A percentile compares a stretch with the other conserved stretches of the same genome.
Conservation (phyloP, 2,329 filamentous ascomycete genomes). For the Nannizzia gypsea region DNA sequence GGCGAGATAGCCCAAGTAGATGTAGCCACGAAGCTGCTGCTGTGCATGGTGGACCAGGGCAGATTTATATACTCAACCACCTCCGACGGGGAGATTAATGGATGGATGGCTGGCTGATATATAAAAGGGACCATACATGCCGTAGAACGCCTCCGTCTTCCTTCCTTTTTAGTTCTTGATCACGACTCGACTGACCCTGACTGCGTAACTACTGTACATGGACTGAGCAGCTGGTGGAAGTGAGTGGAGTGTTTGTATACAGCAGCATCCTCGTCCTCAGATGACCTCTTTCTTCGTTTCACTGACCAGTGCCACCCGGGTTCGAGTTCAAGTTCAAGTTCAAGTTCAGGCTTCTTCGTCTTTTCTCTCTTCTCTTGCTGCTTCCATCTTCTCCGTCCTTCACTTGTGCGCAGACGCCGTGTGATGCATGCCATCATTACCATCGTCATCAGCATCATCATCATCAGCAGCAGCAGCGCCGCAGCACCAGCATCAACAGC, state of each 20-base stretch:
- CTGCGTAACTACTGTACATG: background rate
- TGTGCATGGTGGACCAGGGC: background rate
- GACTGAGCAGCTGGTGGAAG: background rate
- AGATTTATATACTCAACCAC: background rate
- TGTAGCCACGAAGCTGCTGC: background rate
- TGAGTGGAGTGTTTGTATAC: background rate
- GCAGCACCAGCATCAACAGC: background rate
- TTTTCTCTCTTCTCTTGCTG: background rate
- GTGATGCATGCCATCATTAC: background rate
- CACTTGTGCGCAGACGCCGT: background rate
- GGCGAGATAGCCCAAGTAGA: conserved; percentile 2
- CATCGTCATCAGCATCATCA: background rate
- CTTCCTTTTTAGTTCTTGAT: too few species aligned
- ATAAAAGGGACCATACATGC: background rate
- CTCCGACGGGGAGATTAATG: too few species aligned
- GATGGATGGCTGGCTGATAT: too few species aligned
- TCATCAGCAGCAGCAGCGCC: background rate
- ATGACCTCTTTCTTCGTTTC: background rate
- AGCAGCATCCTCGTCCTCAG: background rate
- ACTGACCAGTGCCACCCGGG: conserved; percentile 1
- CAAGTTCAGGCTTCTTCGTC: background rate
- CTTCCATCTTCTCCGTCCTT: too few species aligned
- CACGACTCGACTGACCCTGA: background rate
- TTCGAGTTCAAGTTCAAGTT: background rate
- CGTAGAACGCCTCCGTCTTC: too few species aligned